These are phyloP conservation scores for Bjerkandera adusta DNA, from an alignment of 1,284 basidiomycete genomes.

Conservation along the genomic window DNA sequence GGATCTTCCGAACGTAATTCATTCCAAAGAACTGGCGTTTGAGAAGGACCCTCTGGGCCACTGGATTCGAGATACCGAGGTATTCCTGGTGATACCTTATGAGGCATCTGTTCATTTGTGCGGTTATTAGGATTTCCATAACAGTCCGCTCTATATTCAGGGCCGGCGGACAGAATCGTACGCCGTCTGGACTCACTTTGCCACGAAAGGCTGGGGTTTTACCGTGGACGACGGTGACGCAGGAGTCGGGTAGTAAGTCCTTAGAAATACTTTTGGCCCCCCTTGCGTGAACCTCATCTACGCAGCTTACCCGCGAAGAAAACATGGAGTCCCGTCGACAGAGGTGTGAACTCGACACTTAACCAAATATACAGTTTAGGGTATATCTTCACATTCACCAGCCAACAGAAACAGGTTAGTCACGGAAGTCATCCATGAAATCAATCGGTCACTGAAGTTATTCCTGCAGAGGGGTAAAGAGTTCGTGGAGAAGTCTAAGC, in stretches of 20 bases:
- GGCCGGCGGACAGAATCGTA: no score
- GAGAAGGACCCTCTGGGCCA: no score
- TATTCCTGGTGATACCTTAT: no score
- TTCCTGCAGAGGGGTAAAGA: constrained; percentile 3
- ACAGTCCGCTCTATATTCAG: no score
- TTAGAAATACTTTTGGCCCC: neutral
- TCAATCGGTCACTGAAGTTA: neutral
- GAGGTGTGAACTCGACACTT: neutral
- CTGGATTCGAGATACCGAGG: no score
- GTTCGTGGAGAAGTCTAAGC: neutral
- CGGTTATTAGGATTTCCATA: no score
- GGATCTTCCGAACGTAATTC: no score
- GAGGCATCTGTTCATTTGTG: no score
- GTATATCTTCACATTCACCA: neutral
- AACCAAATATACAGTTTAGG: neutral
- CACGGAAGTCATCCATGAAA: neutral
- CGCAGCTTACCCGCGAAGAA: constrained; percentile 2
- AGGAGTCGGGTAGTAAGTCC: constrained; percentile 6
- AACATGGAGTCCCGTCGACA: neutral
- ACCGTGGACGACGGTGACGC: constrained; percentile 7
- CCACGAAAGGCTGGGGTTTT: neutral
- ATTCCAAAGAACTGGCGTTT: no score
- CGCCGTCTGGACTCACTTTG: no score
- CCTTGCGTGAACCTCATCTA: neutral
- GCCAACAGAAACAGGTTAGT: constrained; percentile 4